phyloP scores from a whole-genome alignment of 352 stramenopile genomes.

The Phytophthora sp. region DNA sequence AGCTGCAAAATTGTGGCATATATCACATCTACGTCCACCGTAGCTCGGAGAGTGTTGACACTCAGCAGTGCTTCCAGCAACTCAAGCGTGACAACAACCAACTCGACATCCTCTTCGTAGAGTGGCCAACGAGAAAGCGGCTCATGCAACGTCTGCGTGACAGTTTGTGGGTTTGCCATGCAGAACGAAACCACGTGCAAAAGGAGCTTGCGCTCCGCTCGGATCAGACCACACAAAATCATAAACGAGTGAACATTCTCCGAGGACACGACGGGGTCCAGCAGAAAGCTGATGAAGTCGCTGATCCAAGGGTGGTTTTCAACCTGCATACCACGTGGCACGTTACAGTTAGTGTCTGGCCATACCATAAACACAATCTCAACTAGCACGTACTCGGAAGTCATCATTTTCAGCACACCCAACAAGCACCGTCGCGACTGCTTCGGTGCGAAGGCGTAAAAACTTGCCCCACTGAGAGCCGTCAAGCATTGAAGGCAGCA shows the following conservation, averaged over 20 bases:
- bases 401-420: constrained; percentile 38
- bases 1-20: constrained; percentile 58
- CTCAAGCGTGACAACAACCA: constrained; percentile 57
- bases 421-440: constrained; percentile 54
- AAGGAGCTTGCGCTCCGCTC: constrained; percentile 37
- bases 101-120: constrained; percentile 70
- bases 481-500: constrained; percentile 53
- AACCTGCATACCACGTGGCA: constrained; percentile 21
- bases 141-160: constrained; percentile 52
- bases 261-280: constrained; percentile 50
- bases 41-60: constrained; percentile 36
- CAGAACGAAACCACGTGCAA: constrained; percentile 49
- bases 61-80: constrained; percentile 45
- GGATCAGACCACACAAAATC: constrained; percentile 46
- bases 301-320: constrained; percentile 52
- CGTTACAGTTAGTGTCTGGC: background rate
- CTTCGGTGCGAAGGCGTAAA: constrained; percentile 51
- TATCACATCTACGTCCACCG: constrained; percentile 49
- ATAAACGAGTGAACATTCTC: constrained; percentile 57
- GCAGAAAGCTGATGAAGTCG: constrained; percentile 48
- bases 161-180: constrained; percentile 35
- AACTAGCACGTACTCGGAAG: constrained; percentile 41
- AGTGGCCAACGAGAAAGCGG: constrained; percentile 60
- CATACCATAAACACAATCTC: background rate
- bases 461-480: constrained; percentile 58